Base-by-base conservation (phyloP, 306 rosid genomes). In the Trifolium repens region DNA sequence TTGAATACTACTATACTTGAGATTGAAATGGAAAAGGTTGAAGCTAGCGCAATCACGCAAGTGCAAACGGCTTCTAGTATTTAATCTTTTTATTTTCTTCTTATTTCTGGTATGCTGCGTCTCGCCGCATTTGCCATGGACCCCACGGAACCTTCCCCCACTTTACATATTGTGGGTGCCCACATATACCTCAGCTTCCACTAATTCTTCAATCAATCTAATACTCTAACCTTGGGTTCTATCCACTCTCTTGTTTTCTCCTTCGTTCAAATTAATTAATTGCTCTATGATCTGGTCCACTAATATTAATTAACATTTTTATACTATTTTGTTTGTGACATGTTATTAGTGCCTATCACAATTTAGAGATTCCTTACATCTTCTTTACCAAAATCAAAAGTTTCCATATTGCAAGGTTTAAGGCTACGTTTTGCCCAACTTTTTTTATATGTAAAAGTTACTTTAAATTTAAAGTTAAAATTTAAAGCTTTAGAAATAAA, bases 51-150 rank as follows among this genome's bases (percentile, higher is more conserved):
- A 42, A 67, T 32, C 47, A 60, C 70, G 80, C 63, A 72, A 60
- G 54, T 43, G 80, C 80, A 65, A 17, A n/a, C 22, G 54, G 52
- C 64, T 54, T 53, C 63, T n/a, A 15, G 42, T 39, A 39, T 39
- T 43, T 74, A 24, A 43, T 16, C 42, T 14, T 35, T 32, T 19
- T 39, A 40, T 60, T 42, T 52, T 42, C n/a, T 49, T 64, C 30
- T 65, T 69, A 46, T 69, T 80, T 79, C 46, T 78, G 79, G 81
- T 47, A 84, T 84, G 85, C 89, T 73, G 86, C 90, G 87, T 86
- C 84, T 89, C 94, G 91, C 94, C 97, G 92, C 94, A 86, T 84
- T 83, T 84, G 67, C 15, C 1, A 11, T 82, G 91, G 89, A 34
- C 71, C 88, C 88, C 87, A 80, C 79, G 16, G 78, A 70, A 62